These are phyloP conservation scores for Aspergillus candidus DNA, from an alignment of 2,329 filamentous ascomycete species.

Conservation along the genomic window DNA sequence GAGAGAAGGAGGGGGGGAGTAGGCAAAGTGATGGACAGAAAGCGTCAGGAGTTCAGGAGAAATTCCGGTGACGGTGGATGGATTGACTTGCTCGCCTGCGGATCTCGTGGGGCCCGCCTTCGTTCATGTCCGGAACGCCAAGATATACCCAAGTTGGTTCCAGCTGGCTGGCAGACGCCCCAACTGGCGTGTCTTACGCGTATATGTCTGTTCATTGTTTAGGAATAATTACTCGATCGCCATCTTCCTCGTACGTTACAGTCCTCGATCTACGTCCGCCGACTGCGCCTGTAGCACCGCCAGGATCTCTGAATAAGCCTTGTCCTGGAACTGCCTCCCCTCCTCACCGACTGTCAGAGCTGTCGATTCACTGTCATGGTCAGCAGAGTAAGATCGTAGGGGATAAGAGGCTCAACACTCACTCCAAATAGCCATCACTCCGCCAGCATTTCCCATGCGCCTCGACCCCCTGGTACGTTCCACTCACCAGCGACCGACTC, in stretches of 20 bases:
- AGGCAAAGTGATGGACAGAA: neutral
- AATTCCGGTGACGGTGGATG: neutral
- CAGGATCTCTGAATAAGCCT: slow-evolving; percentile 39
- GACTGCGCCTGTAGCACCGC: slow-evolving; percentile 24
- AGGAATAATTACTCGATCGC: neutral
- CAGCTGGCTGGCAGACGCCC: too few species aligned
- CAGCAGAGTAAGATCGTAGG: slow-evolving; percentile 4
- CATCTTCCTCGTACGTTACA: neutral
- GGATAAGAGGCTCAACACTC: slow-evolving; percentile 10
- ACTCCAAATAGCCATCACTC: slow-evolving; percentile 35
- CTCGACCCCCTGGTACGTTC: slow-evolving; percentile 37
- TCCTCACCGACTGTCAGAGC: slow-evolving; percentile 28
- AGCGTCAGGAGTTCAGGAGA: neutral
- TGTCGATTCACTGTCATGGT: slow-evolving; percentile 26
- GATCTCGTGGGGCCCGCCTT: too few species aligned
- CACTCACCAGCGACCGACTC: slow-evolving; percentile 39
- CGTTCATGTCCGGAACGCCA: too few species aligned
- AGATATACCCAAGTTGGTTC: slow-evolving; percentile 5
- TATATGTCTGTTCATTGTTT: too few species aligned
- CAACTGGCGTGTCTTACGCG: too few species aligned
- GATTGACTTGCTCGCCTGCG: too few species aligned
- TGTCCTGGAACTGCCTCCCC: slow-evolving; percentile 31
- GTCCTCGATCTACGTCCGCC: slow-evolving; percentile 12
- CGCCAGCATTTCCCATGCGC: slow-evolving; percentile 42
- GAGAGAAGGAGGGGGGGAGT: neutral